Conservation (phyloP, 352 stramenopile species). For the Pythium apleroticum region DNA sequence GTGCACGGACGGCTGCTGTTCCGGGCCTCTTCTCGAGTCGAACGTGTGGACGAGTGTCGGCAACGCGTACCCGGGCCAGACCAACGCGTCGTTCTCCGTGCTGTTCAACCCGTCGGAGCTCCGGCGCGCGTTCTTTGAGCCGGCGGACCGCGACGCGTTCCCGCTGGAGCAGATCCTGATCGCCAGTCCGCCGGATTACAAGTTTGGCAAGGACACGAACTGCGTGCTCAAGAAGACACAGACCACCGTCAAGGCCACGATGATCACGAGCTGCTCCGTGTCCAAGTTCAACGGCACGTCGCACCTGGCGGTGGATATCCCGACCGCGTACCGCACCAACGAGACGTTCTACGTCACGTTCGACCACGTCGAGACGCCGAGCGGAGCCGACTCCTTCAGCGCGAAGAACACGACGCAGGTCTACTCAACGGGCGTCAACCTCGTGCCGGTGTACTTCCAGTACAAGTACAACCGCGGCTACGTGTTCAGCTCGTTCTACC, state of each 20-base stretch:
- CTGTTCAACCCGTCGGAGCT: constrained; percentile 71
- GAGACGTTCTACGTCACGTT: constrained; percentile 71
- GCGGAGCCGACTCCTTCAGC: constrained; percentile 28
- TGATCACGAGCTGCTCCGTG: constrained; percentile 24
- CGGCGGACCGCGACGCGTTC: constrained; percentile 28
- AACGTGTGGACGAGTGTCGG: constrained; percentile 65
- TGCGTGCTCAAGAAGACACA: constrained; percentile 43
- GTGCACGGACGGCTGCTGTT: constrained; percentile 74
- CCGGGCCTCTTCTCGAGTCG: constrained; percentile 61
- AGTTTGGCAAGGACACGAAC: constrained; percentile 46
- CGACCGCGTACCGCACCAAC: constrained; percentile 40
- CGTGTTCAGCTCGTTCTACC: constrained; percentile 71
- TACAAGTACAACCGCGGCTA: constrained; percentile 73
- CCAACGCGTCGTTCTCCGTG: constrained; percentile 75
- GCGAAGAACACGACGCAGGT: constrained; percentile 31
- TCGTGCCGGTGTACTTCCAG: constrained; percentile 74
- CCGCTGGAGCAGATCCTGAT: constrained; percentile 77
- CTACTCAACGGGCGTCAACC: constrained; percentile 55
- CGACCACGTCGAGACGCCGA: constrained; percentile 61
- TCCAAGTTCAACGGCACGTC: constrained; percentile 52
- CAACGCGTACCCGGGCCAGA: constrained; percentile 65
- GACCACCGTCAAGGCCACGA: not conserved
- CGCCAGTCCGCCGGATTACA: constrained; percentile 62
- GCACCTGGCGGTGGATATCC: constrained; percentile 72
- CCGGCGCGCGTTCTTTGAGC: constrained; percentile 59